These are phyloP conservation scores for Xanthoconium separans DNA, from an alignment of 1,284 basidiomycete genomes.

Conservation along the genomic window DNA sequence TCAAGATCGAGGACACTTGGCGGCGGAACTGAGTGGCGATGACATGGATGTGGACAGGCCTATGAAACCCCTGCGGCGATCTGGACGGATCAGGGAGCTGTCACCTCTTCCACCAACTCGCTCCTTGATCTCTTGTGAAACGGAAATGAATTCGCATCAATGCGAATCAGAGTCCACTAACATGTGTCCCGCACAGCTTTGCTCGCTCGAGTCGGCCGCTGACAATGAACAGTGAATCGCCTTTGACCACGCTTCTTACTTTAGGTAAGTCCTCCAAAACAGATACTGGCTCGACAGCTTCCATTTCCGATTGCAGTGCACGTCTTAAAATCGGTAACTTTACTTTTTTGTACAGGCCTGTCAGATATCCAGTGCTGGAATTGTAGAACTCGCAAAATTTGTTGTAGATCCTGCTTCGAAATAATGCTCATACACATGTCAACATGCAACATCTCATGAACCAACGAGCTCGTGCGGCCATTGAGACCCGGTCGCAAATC, in stretches of 20 bases:
- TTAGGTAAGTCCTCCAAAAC: constrained; percentile 29
- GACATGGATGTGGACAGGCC: constrained; percentile 35
- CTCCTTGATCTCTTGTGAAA: constrained; percentile 25
- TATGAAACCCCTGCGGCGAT: constrained; percentile 37
- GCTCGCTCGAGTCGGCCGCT: constrained; percentile 16
- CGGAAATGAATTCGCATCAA: constrained; percentile 37
- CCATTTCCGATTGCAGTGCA: constrained; percentile 17
- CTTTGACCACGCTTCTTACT: constrained; percentile 16
- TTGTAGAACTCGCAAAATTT: constrained; percentile 25
- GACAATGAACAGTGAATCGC: constrained; percentile 29
- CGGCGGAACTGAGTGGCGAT: constrained; percentile 27
- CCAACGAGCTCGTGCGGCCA: constrained; percentile 16
- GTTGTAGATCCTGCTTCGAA: constrained; percentile 25
- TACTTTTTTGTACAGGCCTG: constrained; percentile 15
- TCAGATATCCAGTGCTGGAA: constrained; percentile 22
- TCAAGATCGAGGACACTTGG: constrained; percentile 24
- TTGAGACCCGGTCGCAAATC: constrained; percentile 33
- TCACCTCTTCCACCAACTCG: constrained; percentile 25
- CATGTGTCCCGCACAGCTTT: constrained; percentile 20
- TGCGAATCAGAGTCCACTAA: constrained; percentile 18
- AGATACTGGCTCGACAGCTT: constrained; percentile 10
- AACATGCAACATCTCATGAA: constrained; percentile 7
- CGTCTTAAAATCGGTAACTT: constrained; percentile 22
- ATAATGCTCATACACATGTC: constrained; percentile 30
- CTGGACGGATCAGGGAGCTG: constrained; percentile 30